These are phyloP conservation scores for Xylariaceae sp. DNA, from an alignment of 2,329 filamentous ascomycete genomes.

Conservation along the genomic window DNA sequence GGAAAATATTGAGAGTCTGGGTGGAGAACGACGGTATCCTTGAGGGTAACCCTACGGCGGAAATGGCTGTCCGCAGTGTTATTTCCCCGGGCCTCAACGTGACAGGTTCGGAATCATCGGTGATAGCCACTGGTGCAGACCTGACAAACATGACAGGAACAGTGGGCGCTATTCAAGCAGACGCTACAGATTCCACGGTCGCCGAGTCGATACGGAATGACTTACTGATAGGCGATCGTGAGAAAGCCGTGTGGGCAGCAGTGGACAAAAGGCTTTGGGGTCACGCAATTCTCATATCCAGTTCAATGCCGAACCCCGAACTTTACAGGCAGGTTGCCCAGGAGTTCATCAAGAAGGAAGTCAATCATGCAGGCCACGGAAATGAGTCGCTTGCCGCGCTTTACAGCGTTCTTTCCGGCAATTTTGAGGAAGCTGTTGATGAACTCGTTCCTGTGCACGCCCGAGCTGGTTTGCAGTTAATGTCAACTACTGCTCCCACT, in stretches of 20 bases:
- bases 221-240: conserved; percentile 75
- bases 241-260: conserved; percentile 89
- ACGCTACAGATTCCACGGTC: conserved; percentile 64
- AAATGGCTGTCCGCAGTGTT: conserved; percentile 70
- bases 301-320: conserved; percentile 65
- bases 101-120: conserved; percentile 25
- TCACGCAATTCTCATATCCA: conserved; percentile 86
- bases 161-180: conserved; percentile 45
- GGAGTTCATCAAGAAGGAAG: conserved; percentile 92
- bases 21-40: conserved; percentile 82
- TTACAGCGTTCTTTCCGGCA: conserved; percentile 91
- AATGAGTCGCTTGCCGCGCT: conserved; percentile 86
- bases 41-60: conserved; percentile 66
- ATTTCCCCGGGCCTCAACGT: conserved; percentile 57
- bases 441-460: conserved; percentile 92
- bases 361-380: conserved; percentile 73
- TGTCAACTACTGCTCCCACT: conserved; percentile 65
- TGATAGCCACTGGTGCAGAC: conserved; percentile 35
- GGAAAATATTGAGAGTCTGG: conserved; percentile 78
- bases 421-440: conserved; percentile 90
- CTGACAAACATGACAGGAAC: conserved; percentile 38
- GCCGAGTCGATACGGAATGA: conserved; percentile 69
- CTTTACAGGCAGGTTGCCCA: conserved; percentile 91
- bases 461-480: conserved; percentile 83
- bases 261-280: conserved; percentile 94